Percentiles rank a stretch among this genome's conserved stretches.
Conservation (phyloP, 2,329 filamentous ascomycete genomes). For the Pseudocercospora crystallina region DNA sequence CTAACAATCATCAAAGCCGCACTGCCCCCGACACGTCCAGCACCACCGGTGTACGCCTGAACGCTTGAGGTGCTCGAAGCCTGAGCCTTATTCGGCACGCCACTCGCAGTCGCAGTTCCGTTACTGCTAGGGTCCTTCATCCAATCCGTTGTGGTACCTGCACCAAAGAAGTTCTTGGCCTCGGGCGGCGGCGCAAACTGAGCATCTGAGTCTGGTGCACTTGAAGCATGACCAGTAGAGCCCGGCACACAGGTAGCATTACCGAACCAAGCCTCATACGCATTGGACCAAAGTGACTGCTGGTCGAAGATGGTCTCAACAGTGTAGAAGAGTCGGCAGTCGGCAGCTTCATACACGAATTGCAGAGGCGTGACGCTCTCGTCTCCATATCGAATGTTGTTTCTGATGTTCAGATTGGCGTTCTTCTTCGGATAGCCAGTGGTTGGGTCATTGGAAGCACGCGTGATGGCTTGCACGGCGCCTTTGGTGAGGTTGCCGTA, state of each 20-base stretch:
- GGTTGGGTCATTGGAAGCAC: background rate
- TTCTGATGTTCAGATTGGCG: slow-evolving; percentile 39
- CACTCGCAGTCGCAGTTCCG: no score
- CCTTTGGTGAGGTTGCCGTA: slow-evolving; percentile 4
- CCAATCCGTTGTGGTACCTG: no score
- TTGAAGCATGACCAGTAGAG: slow-evolving; percentile 22
- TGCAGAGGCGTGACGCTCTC: slow-evolving; percentile 37
- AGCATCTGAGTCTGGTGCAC: no score
- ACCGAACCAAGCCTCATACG: slow-evolving; percentile 34
- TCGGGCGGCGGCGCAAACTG: no score
- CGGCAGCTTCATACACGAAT: slow-evolving; percentile 44
- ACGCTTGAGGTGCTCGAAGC: no score
- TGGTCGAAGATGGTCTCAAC: background rate
- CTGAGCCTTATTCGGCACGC: no score
- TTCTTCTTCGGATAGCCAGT: background rate
- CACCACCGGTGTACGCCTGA: no score
- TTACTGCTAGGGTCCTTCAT: no score
- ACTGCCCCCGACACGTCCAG: no score
- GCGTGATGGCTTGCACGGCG: slow-evolving; percentile 5
- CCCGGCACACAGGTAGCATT: slow-evolving; percentile 20
- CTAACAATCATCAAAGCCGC: no score
- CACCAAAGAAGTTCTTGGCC: no score
- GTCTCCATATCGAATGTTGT: slow-evolving; percentile 36
- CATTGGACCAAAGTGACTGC: background rate
- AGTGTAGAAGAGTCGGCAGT: slow-evolving; percentile 43